Percentiles rank a stretch among this genome's conserved stretches.
Evolutionary conservation across 192 early-diverging fungal genomes (phyloP).

Genomic region (Thamnidium elegans): DNA sequence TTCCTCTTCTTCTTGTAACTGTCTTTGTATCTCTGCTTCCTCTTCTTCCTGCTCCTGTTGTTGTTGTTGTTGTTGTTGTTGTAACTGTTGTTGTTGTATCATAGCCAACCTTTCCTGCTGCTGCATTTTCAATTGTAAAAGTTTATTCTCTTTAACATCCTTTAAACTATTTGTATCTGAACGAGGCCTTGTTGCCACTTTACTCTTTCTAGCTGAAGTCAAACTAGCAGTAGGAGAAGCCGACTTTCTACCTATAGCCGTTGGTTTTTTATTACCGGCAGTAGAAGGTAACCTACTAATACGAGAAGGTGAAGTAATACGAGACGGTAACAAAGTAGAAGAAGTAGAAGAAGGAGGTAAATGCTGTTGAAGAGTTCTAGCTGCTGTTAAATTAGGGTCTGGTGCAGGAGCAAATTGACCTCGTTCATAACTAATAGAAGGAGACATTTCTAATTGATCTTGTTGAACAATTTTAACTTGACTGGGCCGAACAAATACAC

Average conservation of each 20-base stretch:
- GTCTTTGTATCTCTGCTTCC: conserved; percentile 4
- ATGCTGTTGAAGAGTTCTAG: conserved; percentile 22
- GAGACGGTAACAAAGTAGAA: conserved; percentile 25
- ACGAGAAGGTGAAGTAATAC: conserved; percentile 21
- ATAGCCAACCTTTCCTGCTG: conserved; percentile 19
- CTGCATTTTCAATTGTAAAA: conserved; percentile 18
- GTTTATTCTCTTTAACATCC: conserved; percentile 11
- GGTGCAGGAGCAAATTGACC: conserved; percentile 31
- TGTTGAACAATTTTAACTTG: conserved; percentile 43
- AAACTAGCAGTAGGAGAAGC: conserved; percentile 18
- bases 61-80: conserved; percentile 10
- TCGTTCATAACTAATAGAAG: conserved; percentile 5
- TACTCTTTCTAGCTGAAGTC: not conserved
- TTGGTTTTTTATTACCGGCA: conserved; percentile 9
- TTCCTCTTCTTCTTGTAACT: not conserved
- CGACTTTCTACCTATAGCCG: not conserved
- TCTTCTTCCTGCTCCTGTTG: conserved; percentile 32
- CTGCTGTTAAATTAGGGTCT: conserved; percentile 24
- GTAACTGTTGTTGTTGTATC: conserved; percentile 18
- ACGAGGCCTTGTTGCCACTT: conserved; percentile 1
- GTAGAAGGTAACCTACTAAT: conserved; percentile 18
- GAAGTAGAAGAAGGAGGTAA: conserved; percentile 22
- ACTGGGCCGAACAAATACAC: conserved; percentile 73
- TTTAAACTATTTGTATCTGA: conserved; percentile 8
- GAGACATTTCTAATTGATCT: not conserved